These are phyloP conservation scores for Croton laevigatus DNA, from an alignment of 441 rosid species.

Conservation along the genomic window DNA sequence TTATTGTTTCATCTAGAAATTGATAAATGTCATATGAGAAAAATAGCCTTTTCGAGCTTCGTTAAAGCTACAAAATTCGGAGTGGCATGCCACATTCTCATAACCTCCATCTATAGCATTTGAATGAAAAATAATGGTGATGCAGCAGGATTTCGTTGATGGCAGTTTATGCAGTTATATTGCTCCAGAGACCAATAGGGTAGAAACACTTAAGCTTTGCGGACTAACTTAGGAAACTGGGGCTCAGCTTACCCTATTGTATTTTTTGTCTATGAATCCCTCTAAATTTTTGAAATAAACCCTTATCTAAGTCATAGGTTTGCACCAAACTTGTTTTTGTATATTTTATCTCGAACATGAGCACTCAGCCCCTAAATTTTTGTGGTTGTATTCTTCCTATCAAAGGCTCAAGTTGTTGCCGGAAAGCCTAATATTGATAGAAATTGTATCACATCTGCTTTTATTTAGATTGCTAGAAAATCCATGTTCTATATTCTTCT, in stretches of 20 bases:
- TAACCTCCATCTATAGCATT: neutral
- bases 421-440: neutral
- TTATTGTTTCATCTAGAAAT: neutral
- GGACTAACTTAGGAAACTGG: too few relatives aligned
- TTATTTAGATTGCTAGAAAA: neutral
- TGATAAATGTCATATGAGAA: neutral
- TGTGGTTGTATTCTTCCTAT: neutral
- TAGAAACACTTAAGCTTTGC: neutral
- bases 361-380: neutral
- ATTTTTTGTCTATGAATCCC: too few relatives aligned
- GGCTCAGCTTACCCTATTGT: too few relatives aligned
- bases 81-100: neutral
- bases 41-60: neutral
- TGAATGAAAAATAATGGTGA: neutral
- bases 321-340: too few relatives aligned
- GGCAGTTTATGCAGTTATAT: slow-evolving; percentile 4
- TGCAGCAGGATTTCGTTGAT: neutral
- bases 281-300: too few relatives aligned
- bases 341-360: neutral
- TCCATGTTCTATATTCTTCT: neutral
- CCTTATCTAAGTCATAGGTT: too few relatives aligned
- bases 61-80: neutral
- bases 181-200: neutral
- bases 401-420: too few relatives aligned
- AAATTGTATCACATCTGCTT: neutral